Percentiles rank a stretch among this genome's conserved stretches.
phyloP scores from a whole-genome alignment of 2,329 filamentous ascomycete species.

The Cladosporium sp. region DNA sequence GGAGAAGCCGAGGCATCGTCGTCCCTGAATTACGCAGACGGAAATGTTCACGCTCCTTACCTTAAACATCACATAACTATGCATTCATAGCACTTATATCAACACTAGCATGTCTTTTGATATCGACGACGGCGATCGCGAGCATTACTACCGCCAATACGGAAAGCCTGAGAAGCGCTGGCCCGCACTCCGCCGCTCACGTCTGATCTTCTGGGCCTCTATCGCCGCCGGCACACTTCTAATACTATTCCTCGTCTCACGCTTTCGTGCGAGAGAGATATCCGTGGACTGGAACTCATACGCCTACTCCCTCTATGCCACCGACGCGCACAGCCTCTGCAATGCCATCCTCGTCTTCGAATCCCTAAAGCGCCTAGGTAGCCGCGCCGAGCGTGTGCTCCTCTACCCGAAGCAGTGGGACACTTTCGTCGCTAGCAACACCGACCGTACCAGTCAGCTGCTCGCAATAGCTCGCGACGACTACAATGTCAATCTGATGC shows the following conservation, averaged over 20 bases:
- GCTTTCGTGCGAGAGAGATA: background rate
- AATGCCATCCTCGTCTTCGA: conserved; percentile 46
- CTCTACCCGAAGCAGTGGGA: conserved; percentile 46
- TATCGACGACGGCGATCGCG: conserved; percentile 16
- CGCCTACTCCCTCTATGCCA: conserved; percentile 48
- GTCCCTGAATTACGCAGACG: background rate
- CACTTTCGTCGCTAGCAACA: conserved; percentile 16
- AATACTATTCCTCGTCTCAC: conserved; percentile 5
- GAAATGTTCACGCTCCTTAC: background rate
- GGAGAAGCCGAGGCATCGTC: background rate
- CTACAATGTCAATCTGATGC: conserved; percentile 51
- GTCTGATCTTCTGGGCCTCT: conserved; percentile 6
- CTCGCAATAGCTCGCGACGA: conserved; percentile 46
- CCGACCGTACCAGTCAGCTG: conserved; percentile 40
- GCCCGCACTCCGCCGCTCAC: conserved; percentile 16
- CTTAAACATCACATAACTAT: background rate
- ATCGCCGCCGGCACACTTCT: background rate
- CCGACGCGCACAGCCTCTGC: conserved; percentile 44
- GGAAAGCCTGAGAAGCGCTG: conserved; percentile 14
- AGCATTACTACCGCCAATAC: conserved; percentile 19
- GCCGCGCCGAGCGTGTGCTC: conserved; percentile 44
- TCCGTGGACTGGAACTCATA: conserved; percentile 39
- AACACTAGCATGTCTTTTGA: conserved; percentile 16
- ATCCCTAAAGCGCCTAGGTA: conserved; percentile 40
- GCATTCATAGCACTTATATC: background rate